phyloP scores from a whole-genome alignment of 257 asterid species.

The Scutellaria minor region DNA sequence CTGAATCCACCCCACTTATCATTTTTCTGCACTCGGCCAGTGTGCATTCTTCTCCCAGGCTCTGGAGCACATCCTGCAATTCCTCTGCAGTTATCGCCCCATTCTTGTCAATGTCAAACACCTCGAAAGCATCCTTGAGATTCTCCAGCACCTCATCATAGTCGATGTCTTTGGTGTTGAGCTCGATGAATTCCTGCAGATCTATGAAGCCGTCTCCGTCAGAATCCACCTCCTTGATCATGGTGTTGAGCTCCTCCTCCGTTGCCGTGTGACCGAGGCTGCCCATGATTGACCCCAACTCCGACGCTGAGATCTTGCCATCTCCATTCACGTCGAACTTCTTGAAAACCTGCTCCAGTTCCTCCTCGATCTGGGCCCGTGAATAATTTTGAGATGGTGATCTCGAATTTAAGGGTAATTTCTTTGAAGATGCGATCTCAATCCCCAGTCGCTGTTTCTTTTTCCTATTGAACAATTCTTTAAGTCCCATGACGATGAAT shows the following conservation, averaged over 20 bases:
- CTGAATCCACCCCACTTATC: constrained; percentile 3
- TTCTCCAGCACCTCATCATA: constrained; percentile 8
- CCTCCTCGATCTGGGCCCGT: background rate
- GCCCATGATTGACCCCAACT: constrained; percentile 1
- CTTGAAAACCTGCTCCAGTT: constrained; percentile 1
- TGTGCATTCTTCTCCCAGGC: constrained; percentile 16
- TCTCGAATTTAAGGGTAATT: too few species aligned
- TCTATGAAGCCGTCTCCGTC: constrained; percentile 13
- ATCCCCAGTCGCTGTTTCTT: background rate
- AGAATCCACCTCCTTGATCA: constrained; percentile 11
- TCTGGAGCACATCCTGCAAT: constrained; percentile 3
- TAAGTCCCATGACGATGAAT: background rate
- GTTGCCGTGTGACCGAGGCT: background rate
- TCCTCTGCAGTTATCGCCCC: constrained; percentile 13
- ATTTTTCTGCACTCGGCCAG: background rate
- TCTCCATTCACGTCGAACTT: constrained; percentile 7
- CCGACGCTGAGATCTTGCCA: constrained; percentile 10
- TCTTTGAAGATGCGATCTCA: background rate
- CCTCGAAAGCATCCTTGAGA: background rate
- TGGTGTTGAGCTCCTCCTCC: background rate
- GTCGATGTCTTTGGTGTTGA: constrained; percentile 15
- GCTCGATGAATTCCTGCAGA: constrained; percentile 19
- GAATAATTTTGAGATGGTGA: background rate
- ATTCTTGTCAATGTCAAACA: constrained; percentile 9
- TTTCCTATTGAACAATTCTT: background rate